phyloP scores from a whole-genome alignment of 805 yeast species.

The Pichia manshurica region DNA sequence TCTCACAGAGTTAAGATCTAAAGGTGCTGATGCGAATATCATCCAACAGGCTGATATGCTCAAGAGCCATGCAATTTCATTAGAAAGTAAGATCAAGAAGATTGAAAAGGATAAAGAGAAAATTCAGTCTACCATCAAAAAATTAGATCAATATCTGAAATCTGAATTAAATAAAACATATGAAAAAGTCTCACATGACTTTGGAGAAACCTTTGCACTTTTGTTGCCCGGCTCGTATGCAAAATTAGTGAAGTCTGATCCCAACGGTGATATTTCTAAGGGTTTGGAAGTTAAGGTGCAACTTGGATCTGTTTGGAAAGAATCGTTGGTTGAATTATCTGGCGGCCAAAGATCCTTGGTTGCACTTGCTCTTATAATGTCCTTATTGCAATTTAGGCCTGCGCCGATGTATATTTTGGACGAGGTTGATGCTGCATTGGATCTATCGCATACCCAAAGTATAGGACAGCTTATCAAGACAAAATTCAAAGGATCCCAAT shows the following conservation, averaged over 20 bases:
- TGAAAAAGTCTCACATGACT: slow-evolving; percentile 80
- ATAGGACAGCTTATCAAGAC: slow-evolving; percentile 96
- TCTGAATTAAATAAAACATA: slow-evolving; percentile 80
- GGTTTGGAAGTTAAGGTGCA: slow-evolving; percentile 90
- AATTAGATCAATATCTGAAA: slow-evolving; percentile 78
- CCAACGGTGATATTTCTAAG: slow-evolving; percentile 67
- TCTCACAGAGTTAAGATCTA: slow-evolving; percentile 66
- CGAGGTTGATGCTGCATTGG: slow-evolving; percentile 98
- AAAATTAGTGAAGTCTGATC: slow-evolving; percentile 74
- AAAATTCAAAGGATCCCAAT: slow-evolving; percentile 90
- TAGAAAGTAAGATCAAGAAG: slow-evolving; percentile 75
- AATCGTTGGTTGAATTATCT: slow-evolving; percentile 85
- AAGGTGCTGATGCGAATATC: slow-evolving; percentile 71
- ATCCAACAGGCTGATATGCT: slow-evolving; percentile 90
- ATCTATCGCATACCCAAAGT: slow-evolving; percentile 93
- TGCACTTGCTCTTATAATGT: slow-evolving; percentile 87
- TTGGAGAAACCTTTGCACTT: slow-evolving; percentile 85
- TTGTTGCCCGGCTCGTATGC: slow-evolving; percentile 87
- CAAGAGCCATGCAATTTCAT: slow-evolving; percentile 75
- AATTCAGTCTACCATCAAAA: slow-evolving; percentile 80
- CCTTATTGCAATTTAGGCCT: slow-evolving; percentile 88
- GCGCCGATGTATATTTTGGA: slow-evolving; percentile 98
- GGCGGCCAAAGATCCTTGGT: slow-evolving; percentile 97
- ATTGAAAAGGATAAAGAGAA: slow-evolving; percentile 85
- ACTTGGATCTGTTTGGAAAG: slow-evolving; percentile 92